Evolutionary conservation across 805 yeast species (phyloP), one percentile per base, ranked within the genome.

Genomic region (Vanderwaltozyma yarrowii): DNA sequence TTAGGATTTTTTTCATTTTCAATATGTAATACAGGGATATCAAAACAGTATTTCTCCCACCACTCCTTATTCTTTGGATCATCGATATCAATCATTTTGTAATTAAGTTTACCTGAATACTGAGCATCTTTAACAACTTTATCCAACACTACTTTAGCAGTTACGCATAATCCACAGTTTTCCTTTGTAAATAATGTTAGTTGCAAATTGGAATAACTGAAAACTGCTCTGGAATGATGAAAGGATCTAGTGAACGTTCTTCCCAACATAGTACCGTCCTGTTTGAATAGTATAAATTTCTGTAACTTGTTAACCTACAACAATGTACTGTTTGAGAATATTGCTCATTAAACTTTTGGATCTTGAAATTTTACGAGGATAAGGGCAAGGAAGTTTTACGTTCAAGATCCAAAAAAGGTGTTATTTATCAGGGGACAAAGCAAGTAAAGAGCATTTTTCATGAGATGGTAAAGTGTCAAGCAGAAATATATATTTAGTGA

Each of bases 21-120:
- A 8, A 82, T 65, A 53, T 82, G 88, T 30, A 82, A 52, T 0
- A 82, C 94, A 0, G 94, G 94, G 5, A 82, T 80, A 51, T 82
- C 94, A 53, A 76, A 80, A 47, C 87, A 75, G 47, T 81, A 82
- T 43, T 69, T 66, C 36, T 80, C 83, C 68, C 77, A 80, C 78
- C 85, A 80, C 34, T 67, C 63, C 34, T 70, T 63, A 50, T 81
- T 78, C 37, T 70, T 69, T 0, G 76, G 74, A 20, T 67, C 63
- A 55, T 72, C 72, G 24, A 82, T 81, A 51, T 82, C 83, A 3
- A 78, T 61, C 11, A 65, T 59, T 3, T 60, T 55, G 37, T 75
- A 52, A 7, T 60, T 46, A 2, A 70, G 46, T 13, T 53, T 50
- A 4, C 53, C 47, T 26, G 48, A 43, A n/a, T 43, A 39, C 2